phyloP scores from a whole-genome alignment of 306 rosid species.

The Citrullus colocynthis region DNA sequence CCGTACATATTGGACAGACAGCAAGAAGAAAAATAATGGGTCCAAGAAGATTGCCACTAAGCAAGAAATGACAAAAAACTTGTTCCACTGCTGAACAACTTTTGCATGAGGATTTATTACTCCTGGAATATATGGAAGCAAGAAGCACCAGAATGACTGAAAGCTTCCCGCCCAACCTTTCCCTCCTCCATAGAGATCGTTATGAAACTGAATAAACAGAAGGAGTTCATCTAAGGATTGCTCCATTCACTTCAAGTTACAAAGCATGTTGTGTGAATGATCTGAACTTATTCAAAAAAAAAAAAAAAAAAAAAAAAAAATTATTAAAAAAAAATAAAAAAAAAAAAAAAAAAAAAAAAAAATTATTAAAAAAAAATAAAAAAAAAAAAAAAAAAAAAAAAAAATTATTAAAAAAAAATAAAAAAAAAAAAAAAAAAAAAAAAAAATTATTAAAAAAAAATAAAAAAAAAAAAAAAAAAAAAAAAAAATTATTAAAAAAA shows the following conservation, averaged over 20 bases:
- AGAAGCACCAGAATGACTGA: constrained; percentile 35
- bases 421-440: background rate
- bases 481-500: too few species aligned
- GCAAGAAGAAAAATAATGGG: constrained; percentile 67
- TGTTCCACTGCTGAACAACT: constrained; percentile 64
- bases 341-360: background rate
- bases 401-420: too few species aligned
- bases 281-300: background rate
- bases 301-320: too few species aligned
- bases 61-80: constrained; percentile 57
- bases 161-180: constrained; percentile 54
- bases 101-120: constrained; percentile 75
- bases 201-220: constrained; percentile 20
- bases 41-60: constrained; percentile 58
- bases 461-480: background rate
- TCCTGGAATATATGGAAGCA: constrained; percentile 45
- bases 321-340: too few species aligned
- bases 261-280: background rate
- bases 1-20: constrained; percentile 34
- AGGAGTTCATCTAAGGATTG: background rate
- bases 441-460: too few species aligned
- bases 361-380: too few species aligned
- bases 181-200: constrained; percentile 63
- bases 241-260: background rate
- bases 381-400: background rate